phyloP scores from a whole-genome alignment of 768 basidiomycete species.

The Mycena haematopus region DNA sequence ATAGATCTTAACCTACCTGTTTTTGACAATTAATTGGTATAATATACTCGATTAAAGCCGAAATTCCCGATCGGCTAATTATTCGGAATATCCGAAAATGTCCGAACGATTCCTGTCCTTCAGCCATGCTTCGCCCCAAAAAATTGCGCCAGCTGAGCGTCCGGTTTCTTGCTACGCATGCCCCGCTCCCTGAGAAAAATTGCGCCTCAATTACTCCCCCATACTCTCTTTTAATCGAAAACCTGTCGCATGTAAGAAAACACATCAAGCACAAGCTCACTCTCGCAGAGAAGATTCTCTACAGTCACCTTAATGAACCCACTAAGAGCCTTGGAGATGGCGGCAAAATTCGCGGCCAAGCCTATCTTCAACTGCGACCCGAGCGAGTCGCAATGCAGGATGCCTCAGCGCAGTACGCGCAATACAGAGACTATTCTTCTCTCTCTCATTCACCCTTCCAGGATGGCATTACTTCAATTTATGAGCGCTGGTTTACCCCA shows the following conservation, averaged over 20 bases:
- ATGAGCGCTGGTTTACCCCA: conserved; percentile 92
- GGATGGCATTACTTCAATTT: conserved; percentile 95
- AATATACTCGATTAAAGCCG: background rate
- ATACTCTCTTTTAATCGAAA: conserved; percentile 72
- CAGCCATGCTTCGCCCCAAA: conserved; percentile 12
- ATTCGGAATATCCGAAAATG: too few species aligned
- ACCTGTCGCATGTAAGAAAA: conserved; percentile 70
- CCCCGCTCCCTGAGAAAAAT: conserved; percentile 46
- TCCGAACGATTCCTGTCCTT: background rate
- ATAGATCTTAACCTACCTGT: too few species aligned
- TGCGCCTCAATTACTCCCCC: conserved; percentile 82
- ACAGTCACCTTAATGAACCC: conserved; percentile 88
- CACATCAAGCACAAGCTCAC: conserved; percentile 83
- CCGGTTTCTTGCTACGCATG: conserved; percentile 46
- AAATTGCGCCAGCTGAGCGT: background rate
- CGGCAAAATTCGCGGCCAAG: conserved; percentile 80
- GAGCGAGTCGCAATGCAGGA: conserved; percentile 99
- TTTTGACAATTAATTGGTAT: too few species aligned
- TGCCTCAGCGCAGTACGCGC: conserved; percentile 83
- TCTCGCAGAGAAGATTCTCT: conserved; percentile 97
- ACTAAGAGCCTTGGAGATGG: conserved; percentile 69
- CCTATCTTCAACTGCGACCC: conserved; percentile 89
- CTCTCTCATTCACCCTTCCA: conserved; percentile 36
- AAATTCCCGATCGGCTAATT: background rate
- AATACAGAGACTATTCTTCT: conserved; percentile 5